phyloP scores from a whole-genome alignment of 768 basidiomycete genomes.

The Lentinula detonsa region DNA sequence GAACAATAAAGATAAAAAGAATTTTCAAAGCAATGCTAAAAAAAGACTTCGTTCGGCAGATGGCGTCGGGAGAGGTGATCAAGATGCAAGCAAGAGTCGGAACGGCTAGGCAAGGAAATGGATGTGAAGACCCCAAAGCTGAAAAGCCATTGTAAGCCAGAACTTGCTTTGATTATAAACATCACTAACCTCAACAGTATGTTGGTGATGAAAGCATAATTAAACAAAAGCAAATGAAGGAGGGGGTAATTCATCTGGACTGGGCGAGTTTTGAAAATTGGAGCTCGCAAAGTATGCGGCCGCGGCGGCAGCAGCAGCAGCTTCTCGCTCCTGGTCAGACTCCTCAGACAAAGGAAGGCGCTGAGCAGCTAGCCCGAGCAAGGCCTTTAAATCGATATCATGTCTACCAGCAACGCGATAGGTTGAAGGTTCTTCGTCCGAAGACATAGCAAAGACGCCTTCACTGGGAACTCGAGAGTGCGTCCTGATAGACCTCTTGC shows the following conservation, averaged over 20 bases:
- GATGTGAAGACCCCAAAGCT: background rate
- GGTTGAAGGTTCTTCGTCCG: constrained; percentile 55
- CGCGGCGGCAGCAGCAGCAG: constrained; percentile 17
- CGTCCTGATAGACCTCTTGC: constrained; percentile 24
- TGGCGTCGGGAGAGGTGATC: constrained; percentile 3
- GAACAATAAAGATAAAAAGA: constrained; percentile 7
- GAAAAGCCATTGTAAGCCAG: background rate
- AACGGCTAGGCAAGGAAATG: constrained; percentile 2
- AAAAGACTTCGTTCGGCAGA: constrained; percentile 8
- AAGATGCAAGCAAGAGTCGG: constrained; percentile 7
- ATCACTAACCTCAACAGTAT: background rate
- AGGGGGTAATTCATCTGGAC: constrained; percentile 73
- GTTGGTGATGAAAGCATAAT: constrained; percentile 13
- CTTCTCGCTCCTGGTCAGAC: constrained; percentile 25
- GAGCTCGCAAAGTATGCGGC: constrained; percentile 72
- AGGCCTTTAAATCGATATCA: constrained; percentile 16
- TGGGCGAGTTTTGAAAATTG: constrained; percentile 81
- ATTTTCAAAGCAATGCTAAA: constrained; percentile 5
- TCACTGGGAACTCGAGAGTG: constrained; percentile 66
- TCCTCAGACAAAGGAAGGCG: constrained; percentile 16
- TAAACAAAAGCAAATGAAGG: constrained; percentile 53
- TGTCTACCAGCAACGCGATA: constrained; percentile 28
- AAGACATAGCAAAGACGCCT: constrained; percentile 69
- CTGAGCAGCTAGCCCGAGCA: constrained; percentile 25
- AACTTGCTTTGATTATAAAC: too few relatives aligned